Base-by-base conservation (phyloP, 768 basidiomycete species). In the Tylopilus felleus region DNA sequence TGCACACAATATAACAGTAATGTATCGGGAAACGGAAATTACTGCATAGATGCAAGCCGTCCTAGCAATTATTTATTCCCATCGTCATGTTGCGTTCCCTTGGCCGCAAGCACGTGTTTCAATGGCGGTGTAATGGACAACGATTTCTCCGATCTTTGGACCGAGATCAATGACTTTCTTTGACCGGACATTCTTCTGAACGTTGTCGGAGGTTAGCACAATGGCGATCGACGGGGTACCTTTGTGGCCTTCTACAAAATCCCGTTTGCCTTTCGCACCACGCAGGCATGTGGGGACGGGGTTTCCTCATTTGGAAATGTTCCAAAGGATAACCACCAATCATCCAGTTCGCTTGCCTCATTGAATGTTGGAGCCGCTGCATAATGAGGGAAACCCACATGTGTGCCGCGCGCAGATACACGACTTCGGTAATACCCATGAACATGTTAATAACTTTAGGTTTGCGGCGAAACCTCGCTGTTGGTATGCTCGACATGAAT, bases 141-240 rank as follows among this genome's bases (percentile, higher is more conserved):
- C 8, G 44, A 38, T 25, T 41, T 52, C 28, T 41, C 47, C 21
- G 21, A 21, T 22, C 21, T 16, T 40, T 17, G 42, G 29, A 27
- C 17, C 27, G 41, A 39, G 38, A 8, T 41, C 21, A 22, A 10
- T 42, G 29, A 35, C 22, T 38, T 35, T 10, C 22, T 27, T 19
- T 33, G 12, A 25, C 10, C 49, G n/a, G 36, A 47, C 23, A 27
- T 49, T 57, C 36, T 36, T 57, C 40, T 57, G 51, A 13, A 36
- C 12, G 14, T 47, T 50, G 17, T 50, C 44, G 43, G 42, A 16
- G 12, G 38, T 42, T 19, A 21, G 8, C 19, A n/a, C 45, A 9
- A 35, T 27, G 35, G n/a, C 17, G 27, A 33, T 28, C 16, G 29
- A 59, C 23, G 16, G 36, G 21, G 2, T 12, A 38, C 46, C 41